Base-by-base conservation (phyloP, 192 early-diverging fungal species). In the Coemansia asiatica region DNA sequence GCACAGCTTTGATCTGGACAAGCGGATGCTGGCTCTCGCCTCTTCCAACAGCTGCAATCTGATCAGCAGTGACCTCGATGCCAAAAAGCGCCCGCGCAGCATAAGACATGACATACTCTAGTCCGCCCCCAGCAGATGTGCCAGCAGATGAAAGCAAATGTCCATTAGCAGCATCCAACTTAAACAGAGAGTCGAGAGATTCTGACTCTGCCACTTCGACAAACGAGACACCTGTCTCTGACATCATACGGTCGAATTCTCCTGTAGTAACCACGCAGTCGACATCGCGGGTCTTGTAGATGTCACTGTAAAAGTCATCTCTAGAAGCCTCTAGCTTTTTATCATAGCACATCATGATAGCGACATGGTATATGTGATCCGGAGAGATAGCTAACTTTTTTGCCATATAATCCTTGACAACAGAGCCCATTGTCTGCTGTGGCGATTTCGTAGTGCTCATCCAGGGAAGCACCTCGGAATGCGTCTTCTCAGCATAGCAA, bases 401-500 rank as follows among this genome's bases (percentile, higher is more conserved):
- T 26, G 88, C 91, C 40, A 94, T 71, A 64, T 90, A 90, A 60
- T 90, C 85, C 77, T 99, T 99, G 33, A 95, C 89, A 18, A 99
- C 75, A 0, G 90, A 87, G 15, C 97, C 97, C 93, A 97, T 96
- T 50, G 94, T 88, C 72, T 98, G 96, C 77, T 99, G 97, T 22
- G 97, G 95, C n/a, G 95, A 97, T 68, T 93, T 94, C 5, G 91
- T 90, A 29, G 86, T 86, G 69, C 90, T 91, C 59, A 99, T 91
- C 69, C 92, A 87, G 1, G 94, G 94, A 21, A 99, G 76, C 9
- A 95, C 85, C 68, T 90, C 87, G 16, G 85, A 88, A 64, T 99
- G 96, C 0, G 97, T 98, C 80, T 98, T 99, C 81, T 99, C 97
- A 13, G 95, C 95, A 65, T 99, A 99, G 79, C 97, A 99, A 25